These are phyloP conservation scores for Penicillium steckii DNA, from an alignment of 495 filamentous ascomycete genomes.

Conservation along the genomic window DNA sequence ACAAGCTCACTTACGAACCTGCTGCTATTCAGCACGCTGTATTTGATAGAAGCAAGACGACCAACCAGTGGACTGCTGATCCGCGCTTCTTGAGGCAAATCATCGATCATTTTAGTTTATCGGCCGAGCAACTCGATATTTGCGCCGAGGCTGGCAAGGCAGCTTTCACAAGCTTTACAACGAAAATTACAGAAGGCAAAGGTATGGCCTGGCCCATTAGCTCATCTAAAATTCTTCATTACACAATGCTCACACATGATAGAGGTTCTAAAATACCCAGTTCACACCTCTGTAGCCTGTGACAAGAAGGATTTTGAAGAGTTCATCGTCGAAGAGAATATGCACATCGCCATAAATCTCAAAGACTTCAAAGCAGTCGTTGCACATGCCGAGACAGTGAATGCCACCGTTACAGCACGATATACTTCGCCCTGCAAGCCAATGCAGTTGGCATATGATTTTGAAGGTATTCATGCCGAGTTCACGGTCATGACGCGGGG, in stretches of 20 bases:
- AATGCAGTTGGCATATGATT: slow-evolving; percentile 75
- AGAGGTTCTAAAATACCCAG: slow-evolving; percentile 91
- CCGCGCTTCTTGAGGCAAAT: slow-evolving; percentile 76
- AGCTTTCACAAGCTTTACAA: slow-evolving; percentile 92
- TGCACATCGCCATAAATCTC: slow-evolving; percentile 86
- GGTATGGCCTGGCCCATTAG: slow-evolving; percentile 46
- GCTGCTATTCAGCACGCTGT: slow-evolving; percentile 79
- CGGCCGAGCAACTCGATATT: slow-evolving; percentile 89
- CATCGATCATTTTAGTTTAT: slow-evolving; percentile 86
- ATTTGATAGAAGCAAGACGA: slow-evolving; percentile 69
- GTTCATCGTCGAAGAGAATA: slow-evolving; percentile 71
- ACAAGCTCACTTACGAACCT: slow-evolving; percentile 87
- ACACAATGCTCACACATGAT: neutral
- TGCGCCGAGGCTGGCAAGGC: slow-evolving; percentile 67
- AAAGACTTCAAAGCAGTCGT: slow-evolving; percentile 95
- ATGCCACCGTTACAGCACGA: slow-evolving; percentile 65
- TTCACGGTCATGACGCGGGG: slow-evolving; percentile 95
- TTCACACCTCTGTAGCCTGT: slow-evolving; percentile 87
- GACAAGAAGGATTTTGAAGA: slow-evolving; percentile 85
- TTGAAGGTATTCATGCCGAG: slow-evolving; percentile 74
- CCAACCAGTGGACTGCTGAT: slow-evolving; percentile 76
- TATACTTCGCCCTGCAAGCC: slow-evolving; percentile 82
- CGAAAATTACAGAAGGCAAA: slow-evolving; percentile 81
- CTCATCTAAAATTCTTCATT: neutral
- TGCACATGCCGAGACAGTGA: slow-evolving; percentile 75